Evolutionary conservation across 352 stramenopile genomes (phyloP).

Genomic region (Phytophthora rubi): DNA sequence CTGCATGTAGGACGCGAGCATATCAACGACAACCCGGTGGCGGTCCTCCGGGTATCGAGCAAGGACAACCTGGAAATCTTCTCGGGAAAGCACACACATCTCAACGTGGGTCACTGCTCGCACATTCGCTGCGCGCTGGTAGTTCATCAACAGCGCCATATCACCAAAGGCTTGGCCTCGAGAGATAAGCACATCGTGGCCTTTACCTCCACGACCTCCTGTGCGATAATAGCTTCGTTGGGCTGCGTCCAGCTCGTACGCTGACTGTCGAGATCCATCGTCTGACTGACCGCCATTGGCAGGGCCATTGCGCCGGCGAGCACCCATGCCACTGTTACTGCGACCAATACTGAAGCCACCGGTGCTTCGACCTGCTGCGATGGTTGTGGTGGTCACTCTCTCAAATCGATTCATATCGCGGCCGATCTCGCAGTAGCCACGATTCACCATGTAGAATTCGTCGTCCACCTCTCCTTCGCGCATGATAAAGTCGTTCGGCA

Average conservation of each 20-base stretch:
- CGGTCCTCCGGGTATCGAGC: conserved; percentile 44
- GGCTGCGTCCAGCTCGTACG: conserved; percentile 30
- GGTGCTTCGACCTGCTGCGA: conserved; percentile 4
- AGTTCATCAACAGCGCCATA: conserved; percentile 64
- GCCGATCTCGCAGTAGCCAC: conserved; percentile 56
- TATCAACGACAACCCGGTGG: conserved; percentile 33
- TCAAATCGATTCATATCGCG: conserved; percentile 38
- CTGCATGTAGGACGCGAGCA: conserved; percentile 43
- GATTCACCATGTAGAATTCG: conserved; percentile 80
- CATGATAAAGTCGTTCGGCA: conserved; percentile 80
- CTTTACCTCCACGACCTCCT: conserved; percentile 11
- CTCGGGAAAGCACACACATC: conserved; percentile 53
- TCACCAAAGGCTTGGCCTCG: conserved; percentile 56
- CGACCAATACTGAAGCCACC: conserved; percentile 4
- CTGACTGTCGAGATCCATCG: conserved; percentile 20
- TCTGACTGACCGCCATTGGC: conserved; percentile 3
- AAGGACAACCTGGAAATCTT: conserved; percentile 48
- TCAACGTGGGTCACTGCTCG: conserved; percentile 57
- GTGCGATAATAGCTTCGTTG: conserved; percentile 27
- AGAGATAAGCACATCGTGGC: conserved; percentile 19
- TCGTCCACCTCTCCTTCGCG: conserved; percentile 59
- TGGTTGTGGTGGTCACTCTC: conserved; percentile 25
- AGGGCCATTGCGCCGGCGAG: conserved; percentile 4
- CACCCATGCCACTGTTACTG: conserved; percentile 16
- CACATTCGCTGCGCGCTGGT: conserved; percentile 48